Percentiles rank a stretch among this genome's conserved stretches.
Evolutionary conservation across 257 asterid genomes (phyloP).

Genomic region (Nicotiana paniculata): DNA sequence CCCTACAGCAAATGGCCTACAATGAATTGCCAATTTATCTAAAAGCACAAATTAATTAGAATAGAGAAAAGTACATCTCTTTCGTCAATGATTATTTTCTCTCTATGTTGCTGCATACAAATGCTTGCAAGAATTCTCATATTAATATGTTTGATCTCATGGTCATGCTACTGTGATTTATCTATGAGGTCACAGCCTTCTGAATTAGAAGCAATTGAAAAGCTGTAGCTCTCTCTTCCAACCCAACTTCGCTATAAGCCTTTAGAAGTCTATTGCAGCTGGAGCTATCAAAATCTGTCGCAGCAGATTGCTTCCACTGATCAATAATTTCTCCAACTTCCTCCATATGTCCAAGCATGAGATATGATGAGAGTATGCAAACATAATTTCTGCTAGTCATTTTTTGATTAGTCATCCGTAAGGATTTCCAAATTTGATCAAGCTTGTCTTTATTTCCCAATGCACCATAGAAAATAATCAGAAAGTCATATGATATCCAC

Average conservation of each 20-base stretch:
- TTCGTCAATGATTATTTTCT: not conserved
- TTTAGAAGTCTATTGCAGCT: slow-evolving; percentile 45
- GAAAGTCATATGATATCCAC: slow-evolving; percentile 78
- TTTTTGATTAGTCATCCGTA: slow-evolving; percentile 68
- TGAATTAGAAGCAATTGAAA: slow-evolving; percentile 37
- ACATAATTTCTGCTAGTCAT: slow-evolving; percentile 64
- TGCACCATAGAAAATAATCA: slow-evolving; percentile 62
- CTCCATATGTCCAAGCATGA: slow-evolving; percentile 65
- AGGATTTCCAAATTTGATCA: slow-evolving; percentile 73
- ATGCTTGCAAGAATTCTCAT: not conserved
- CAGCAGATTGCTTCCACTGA: slow-evolving; percentile 80
- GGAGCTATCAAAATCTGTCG: slow-evolving; percentile 43
- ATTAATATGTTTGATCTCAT: not conserved
- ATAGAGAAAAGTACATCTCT: not conserved
- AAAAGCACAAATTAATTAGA: not conserved
- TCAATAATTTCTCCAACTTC: slow-evolving; percentile 62
- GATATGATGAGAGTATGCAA: slow-evolving; percentile 58
- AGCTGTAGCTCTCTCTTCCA: slow-evolving; percentile 39
- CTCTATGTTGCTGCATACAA: not conserved
- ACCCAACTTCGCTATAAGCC: slow-evolving; percentile 49
- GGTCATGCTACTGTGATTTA: slow-evolving; percentile 11
- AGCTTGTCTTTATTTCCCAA: slow-evolving; percentile 65
- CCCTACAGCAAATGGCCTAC: not conserved
- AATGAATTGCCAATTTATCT: not conserved
- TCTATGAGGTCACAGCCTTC: slow-evolving; percentile 33